Evolutionary conservation across 106 monocot genomes (phyloP).

Genomic region (Acorus calamus): DNA sequence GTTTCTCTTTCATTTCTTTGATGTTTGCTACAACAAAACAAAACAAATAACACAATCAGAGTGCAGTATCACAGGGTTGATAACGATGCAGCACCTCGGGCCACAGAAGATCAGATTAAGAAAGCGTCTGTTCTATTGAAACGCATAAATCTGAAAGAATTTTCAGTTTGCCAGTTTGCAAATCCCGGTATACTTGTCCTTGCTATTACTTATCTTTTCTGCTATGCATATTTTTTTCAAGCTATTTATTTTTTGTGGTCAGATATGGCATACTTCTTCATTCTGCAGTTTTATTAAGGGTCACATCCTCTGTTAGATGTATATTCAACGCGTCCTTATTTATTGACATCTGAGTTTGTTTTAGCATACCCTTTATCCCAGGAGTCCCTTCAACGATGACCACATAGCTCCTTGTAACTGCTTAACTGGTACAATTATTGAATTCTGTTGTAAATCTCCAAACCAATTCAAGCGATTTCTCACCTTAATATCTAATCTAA

Average conservation of each 20-base stretch:
- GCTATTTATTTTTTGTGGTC: background rate
- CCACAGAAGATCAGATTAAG: slow-evolving; percentile 76
- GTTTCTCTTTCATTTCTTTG: slow-evolving; percentile 1
- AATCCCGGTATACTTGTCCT: slow-evolving; percentile 54
- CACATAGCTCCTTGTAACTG: too few relatives aligned
- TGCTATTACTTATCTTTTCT: background rate
- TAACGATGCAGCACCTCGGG: slow-evolving; percentile 29
- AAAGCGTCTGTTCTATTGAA: slow-evolving; percentile 59
- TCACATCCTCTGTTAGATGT: too few relatives aligned
- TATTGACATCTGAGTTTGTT: too few relatives aligned
- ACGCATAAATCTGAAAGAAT: slow-evolving; percentile 70
- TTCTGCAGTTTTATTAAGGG: too few relatives aligned
- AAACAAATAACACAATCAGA: slow-evolving; percentile 3
- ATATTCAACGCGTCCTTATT: too few relatives aligned
- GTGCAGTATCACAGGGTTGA: slow-evolving; percentile 36
- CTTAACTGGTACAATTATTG: too few relatives aligned
- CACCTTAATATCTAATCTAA: too few relatives aligned
- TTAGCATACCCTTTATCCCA: too few relatives aligned
- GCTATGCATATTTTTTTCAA: background rate
- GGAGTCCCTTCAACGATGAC: too few relatives aligned
- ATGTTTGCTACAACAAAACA: background rate
- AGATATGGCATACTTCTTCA: too few relatives aligned
- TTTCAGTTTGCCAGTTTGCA: slow-evolving; percentile 86
- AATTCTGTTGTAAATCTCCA: too few relatives aligned
- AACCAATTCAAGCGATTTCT: too few relatives aligned